These are phyloP conservation scores for Neurospora terricola DNA, from an alignment of 495 filamentous ascomycete genomes.

Conservation along the genomic window DNA sequence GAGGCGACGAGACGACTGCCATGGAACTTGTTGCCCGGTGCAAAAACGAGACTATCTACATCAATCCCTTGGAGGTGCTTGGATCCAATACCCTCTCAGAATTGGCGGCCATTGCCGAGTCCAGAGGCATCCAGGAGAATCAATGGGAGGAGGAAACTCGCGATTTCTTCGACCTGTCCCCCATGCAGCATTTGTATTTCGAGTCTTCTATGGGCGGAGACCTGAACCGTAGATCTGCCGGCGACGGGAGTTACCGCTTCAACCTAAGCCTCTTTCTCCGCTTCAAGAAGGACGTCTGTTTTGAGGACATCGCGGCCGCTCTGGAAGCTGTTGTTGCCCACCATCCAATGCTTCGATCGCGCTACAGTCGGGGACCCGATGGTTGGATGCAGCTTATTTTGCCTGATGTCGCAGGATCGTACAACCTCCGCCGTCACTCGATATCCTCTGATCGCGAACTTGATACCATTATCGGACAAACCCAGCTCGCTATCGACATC, in stretches of 20 bases:
- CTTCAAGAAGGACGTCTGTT: slow-evolving; percentile 38
- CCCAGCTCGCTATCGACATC: slow-evolving; percentile 32
- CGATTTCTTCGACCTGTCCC: slow-evolving; percentile 53
- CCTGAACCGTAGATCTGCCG: slow-evolving; percentile 22
- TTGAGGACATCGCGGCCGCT: slow-evolving; percentile 40
- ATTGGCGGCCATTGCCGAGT: slow-evolving; percentile 26
- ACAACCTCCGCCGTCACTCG: slow-evolving; percentile 25
- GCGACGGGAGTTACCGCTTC: slow-evolving; percentile 55
- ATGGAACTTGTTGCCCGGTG: slow-evolving; percentile 27
- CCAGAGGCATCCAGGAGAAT: slow-evolving; percentile 20
- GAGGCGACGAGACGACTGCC: slow-evolving; percentile 35
- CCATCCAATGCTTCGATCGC: slow-evolving; percentile 67
- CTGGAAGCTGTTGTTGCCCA: slow-evolving; percentile 49
- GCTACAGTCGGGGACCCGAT: slow-evolving; percentile 35
- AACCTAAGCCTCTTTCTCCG: slow-evolving; percentile 61
- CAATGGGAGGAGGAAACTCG: slow-evolving; percentile 28
- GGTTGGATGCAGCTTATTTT: slow-evolving; percentile 35
- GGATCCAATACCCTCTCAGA: slow-evolving; percentile 21
- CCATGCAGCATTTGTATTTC: slow-evolving; percentile 65
- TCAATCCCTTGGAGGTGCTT: slow-evolving; percentile 21
- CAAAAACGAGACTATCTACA: slow-evolving; percentile 30
- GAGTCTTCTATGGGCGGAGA: slow-evolving; percentile 36
- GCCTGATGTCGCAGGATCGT: slow-evolving; percentile 29
- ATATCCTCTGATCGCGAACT: slow-evolving; percentile 29
- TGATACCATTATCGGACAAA: slow-evolving; percentile 24